These are phyloP conservation scores for Fusarium xyrophilum DNA, from an alignment of 2,329 filamentous ascomycete genomes.

Conservation along the genomic window DNA sequence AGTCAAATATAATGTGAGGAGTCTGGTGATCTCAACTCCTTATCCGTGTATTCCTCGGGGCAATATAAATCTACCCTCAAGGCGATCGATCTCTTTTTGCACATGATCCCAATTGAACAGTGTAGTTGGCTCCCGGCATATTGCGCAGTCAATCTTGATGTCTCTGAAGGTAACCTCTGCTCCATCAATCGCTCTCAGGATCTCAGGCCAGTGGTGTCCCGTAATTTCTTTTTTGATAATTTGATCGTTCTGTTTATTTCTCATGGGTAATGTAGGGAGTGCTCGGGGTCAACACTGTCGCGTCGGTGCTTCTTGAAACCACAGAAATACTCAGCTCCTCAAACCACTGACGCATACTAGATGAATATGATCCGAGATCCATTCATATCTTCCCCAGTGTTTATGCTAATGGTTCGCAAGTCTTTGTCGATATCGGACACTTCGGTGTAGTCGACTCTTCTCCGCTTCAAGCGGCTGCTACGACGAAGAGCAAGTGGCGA, in stretches of 20 bases:
- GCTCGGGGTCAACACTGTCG: conserved; percentile 62
- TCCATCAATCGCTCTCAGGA: too few relatives aligned
- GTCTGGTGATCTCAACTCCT: conserved; percentile 93
- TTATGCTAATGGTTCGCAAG: background rate
- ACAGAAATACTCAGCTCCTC: background rate
- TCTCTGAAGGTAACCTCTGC: too few relatives aligned
- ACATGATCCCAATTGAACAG: too few relatives aligned
- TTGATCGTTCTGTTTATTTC: background rate
- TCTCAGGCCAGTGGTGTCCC: too few relatives aligned
- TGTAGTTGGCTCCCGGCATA: too few relatives aligned
- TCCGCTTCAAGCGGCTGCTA: too few relatives aligned
- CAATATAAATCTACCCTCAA: conserved; percentile 64
- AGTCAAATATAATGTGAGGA: too few relatives aligned
- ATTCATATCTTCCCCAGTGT: accelerated
- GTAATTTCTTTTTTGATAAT: accelerated
- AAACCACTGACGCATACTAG: too few relatives aligned
- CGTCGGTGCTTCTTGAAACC: too few relatives aligned
- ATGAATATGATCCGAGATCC: too few relatives aligned
- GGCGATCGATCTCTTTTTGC: background rate
- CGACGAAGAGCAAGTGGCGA: background rate
- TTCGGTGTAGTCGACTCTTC: background rate
- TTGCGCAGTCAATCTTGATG: too few relatives aligned
- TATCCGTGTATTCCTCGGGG: conserved; percentile 93
- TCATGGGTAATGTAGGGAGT: conserved; percentile 46
- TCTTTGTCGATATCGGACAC: background rate